Conservation (phyloP, 371 early-diverging fungal genomes). For the Chytridium lagenaria region DNA sequence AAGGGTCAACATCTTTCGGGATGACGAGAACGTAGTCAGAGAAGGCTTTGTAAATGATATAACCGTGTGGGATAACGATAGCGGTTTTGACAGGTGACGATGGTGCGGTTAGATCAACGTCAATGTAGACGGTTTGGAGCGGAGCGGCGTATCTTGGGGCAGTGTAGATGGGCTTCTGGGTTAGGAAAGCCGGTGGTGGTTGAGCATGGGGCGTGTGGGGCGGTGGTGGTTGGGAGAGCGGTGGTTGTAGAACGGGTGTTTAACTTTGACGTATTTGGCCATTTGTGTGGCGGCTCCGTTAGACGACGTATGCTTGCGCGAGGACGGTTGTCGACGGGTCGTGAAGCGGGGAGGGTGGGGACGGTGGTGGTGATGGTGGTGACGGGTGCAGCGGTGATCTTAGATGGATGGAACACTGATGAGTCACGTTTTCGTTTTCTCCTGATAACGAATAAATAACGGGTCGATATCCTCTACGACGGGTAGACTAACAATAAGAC, state of each 20-base stretch:
- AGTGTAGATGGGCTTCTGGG: too few relatives aligned
- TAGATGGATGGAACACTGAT: not conserved
- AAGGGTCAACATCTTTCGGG: too few relatives aligned
- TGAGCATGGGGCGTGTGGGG: too few relatives aligned
- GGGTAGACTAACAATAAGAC: not conserved
- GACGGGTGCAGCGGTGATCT: not conserved
- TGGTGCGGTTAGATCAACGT: constrained; percentile 2
- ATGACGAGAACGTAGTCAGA: not conserved
- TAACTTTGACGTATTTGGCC: too few relatives aligned
- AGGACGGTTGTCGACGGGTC: not conserved
- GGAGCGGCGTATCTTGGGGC: not conserved
- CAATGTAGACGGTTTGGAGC: not conserved
- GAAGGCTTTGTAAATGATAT: constrained; percentile 8
- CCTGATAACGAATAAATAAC: too few relatives aligned
- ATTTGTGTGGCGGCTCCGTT: not conserved
- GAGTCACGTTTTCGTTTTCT: too few relatives aligned
- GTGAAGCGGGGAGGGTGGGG: not conserved
- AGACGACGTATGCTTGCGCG: not conserved
- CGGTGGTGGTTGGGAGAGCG: too few relatives aligned
- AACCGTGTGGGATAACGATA: constrained; percentile 20
- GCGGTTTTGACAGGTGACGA: constrained; percentile 9
- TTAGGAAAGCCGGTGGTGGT: too few relatives aligned
- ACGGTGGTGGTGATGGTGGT: not conserved
- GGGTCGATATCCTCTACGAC: not conserved
- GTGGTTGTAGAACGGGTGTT: too few relatives aligned